A percentile compares a stretch with the other conserved stretches of the same genome.
Evolutionary conservation across 108 stramenopile species (phyloP).

Genomic region (Licmophora abbreviata): DNA sequence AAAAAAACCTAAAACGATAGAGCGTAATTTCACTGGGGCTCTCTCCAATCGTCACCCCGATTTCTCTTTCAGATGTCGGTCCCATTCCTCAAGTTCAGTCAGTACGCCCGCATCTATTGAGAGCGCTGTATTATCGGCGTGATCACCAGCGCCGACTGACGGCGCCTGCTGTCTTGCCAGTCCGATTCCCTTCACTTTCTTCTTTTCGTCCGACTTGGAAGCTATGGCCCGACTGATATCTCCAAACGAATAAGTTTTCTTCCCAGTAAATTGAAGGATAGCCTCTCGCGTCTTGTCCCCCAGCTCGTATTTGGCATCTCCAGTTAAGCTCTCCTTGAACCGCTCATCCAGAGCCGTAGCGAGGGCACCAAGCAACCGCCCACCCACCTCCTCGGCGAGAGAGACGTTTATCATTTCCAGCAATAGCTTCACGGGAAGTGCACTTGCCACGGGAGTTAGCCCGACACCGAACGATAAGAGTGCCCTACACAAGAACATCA

Average conservation of each 20-base stretch:
- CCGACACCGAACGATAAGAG: slow-evolving; percentile 12
- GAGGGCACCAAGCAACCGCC: slow-evolving; percentile 2
- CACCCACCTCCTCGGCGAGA: slow-evolving; percentile 12
- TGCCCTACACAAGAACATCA: slow-evolving; percentile 8
- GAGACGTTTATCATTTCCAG: slow-evolving; percentile 14
- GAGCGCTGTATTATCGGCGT: background rate
- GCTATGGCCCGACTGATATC: slow-evolving; percentile 5
- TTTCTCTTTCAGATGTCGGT: background rate
- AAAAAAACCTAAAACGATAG: too few relatives aligned
- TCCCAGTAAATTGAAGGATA: slow-evolving; percentile 12
- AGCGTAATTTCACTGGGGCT: too few relatives aligned
- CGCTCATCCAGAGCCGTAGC: slow-evolving; percentile 11
- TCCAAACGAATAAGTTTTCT: slow-evolving; percentile 11
- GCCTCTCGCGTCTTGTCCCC: slow-evolving; percentile 16
- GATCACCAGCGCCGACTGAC: background rate
- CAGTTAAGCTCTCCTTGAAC: slow-evolving; percentile 13
- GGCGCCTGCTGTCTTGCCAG: background rate
- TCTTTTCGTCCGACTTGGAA: slow-evolving; percentile 5
- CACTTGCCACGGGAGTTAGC: slow-evolving; percentile 11
- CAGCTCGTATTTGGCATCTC: slow-evolving; percentile 9
- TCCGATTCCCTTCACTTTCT: slow-evolving; percentile 1
- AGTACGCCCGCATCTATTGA: background rate
- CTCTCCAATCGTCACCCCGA: too few relatives aligned
- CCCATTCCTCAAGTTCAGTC: background rate
- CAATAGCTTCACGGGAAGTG: slow-evolving; percentile 9